Evolutionary conservation across 2,329 filamentous ascomycete species (phyloP).

Genomic region (Coniochaeta ligniaria): DNA sequence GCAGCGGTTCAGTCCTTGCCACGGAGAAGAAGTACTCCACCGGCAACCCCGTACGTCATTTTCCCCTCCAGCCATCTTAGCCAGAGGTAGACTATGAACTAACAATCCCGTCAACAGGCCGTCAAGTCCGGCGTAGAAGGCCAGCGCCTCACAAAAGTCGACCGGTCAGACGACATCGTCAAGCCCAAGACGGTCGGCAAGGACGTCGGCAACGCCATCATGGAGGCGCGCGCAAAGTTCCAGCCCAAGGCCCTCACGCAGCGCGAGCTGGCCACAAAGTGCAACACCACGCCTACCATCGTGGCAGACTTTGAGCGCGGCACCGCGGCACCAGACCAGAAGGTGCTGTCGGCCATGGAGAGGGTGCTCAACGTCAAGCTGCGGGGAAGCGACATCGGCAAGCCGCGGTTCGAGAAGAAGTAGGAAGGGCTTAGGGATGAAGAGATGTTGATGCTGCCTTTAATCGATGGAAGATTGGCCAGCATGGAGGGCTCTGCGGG

Average conservation of each 20-base stretch:
- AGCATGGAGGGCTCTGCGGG: neutral
- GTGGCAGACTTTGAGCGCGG: constrained; percentile 84
- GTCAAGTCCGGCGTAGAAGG: constrained; percentile 62
- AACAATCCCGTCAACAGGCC: constrained; percentile 23
- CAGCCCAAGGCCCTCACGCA: constrained; percentile 89
- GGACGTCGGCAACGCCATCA: constrained; percentile 76
- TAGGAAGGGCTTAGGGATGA: neutral
- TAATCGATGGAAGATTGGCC: neutral
- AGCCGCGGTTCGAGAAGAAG: constrained; percentile 62
- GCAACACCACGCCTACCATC: constrained; percentile 75
- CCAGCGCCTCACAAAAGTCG: constrained; percentile 95
- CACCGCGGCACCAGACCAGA: constrained; percentile 72
- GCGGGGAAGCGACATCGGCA: constrained; percentile 76
- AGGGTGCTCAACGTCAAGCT: constrained; percentile 82
- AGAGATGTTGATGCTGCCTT: neutral
- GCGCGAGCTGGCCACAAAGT: constrained; percentile 78
- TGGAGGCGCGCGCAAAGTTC: constrained; percentile 68
- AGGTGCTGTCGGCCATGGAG: constrained; percentile 72
- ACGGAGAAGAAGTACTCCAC: constrained; percentile 88
- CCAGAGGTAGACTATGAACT: neutral
- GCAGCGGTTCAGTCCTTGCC: constrained; percentile 65
- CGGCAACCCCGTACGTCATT: constrained; percentile 65
- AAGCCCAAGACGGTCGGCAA: constrained; percentile 88
- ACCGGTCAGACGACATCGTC: constrained; percentile 94
- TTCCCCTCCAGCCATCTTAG: constrained; percentile 7